phyloP scores from a whole-genome alignment of 2,329 filamentous ascomycete species.

The Penicillium fuscoglaucum region DNA sequence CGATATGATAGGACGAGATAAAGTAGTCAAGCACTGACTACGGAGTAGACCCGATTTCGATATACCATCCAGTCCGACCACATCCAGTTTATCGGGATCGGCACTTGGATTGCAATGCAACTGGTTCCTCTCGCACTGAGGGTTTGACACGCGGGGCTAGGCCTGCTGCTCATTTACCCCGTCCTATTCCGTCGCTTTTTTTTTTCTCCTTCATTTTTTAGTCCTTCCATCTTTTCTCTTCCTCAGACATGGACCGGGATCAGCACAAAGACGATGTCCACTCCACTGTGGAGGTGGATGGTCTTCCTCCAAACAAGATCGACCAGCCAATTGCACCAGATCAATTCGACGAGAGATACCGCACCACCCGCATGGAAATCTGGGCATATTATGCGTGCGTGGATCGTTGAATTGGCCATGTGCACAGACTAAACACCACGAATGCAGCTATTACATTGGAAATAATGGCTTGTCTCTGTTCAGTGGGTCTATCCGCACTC shows the following conservation, averaged over 20 bases:
- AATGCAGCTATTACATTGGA: constrained; percentile 61
- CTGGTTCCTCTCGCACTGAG: constrained; percentile 11
- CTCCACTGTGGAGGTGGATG: constrained; percentile 19
- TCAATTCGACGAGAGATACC: constrained; percentile 55
- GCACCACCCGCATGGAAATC: constrained; percentile 56
- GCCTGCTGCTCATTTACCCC: constrained; percentile 3
- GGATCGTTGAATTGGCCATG: constrained; percentile 3
- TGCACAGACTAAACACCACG: constrained; percentile 25
- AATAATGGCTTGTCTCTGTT: constrained; percentile 64
- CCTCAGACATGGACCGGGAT: constrained; percentile 18
- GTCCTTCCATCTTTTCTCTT: background rate
- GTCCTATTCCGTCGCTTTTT: background rate
- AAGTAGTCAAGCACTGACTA: constrained; percentile 16
- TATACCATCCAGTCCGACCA: background rate
- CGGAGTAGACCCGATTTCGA: constrained; percentile 10
- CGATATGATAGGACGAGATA: constrained; percentile 5
- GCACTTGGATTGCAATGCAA: constrained; percentile 18
- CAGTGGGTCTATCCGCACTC: constrained; percentile 39
- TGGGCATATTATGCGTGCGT: constrained; percentile 57
- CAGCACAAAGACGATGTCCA: constrained; percentile 14
- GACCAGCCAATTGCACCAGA: constrained; percentile 53
- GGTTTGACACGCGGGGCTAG: constrained; percentile 11
- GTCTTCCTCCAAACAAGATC: constrained; percentile 10
- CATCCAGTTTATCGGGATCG: constrained; percentile 21
- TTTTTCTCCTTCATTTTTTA: background rate